Percentiles rank a stretch among this genome's conserved stretches.
phyloP scores from a whole-genome alignment of 805 yeast genomes.

The Candida easanensis region DNA sequence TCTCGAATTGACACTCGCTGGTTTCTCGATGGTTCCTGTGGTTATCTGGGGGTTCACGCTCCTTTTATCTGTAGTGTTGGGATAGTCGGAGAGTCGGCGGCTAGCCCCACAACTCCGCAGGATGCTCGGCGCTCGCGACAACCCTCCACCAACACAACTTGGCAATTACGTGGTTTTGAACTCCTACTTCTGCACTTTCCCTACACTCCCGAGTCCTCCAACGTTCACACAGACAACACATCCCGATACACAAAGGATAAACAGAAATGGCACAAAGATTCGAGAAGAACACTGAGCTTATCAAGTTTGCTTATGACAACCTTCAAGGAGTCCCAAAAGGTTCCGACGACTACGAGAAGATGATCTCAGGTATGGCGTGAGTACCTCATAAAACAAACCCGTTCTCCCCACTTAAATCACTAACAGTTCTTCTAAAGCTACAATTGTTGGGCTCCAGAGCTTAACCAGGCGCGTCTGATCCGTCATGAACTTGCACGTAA shows the following conservation, averaged over 20 bases:
- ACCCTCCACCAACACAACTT: too few relatives aligned
- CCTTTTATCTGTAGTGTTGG: too few relatives aligned
- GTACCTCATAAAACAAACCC: slow-evolving; percentile 33
- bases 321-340: slow-evolving; percentile 21
- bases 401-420: not conserved
- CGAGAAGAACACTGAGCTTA: slow-evolving; percentile 24
- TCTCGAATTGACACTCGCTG: too few relatives aligned
- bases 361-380: slow-evolving; percentile 49
- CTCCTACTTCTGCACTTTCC: too few relatives aligned
- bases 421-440: slow-evolving; percentile 38
- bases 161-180: too few relatives aligned
- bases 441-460: slow-evolving; percentile 30
- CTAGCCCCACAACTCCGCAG: too few relatives aligned
- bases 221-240: too few relatives aligned
- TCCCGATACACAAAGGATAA: not conserved
- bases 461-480: slow-evolving; percentile 25
- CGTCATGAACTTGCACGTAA: slow-evolving; percentile 28
- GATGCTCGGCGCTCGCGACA: too few relatives aligned
- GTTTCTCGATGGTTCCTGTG: too few relatives aligned
- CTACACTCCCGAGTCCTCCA: too few relatives aligned
- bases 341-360: slow-evolving; percentile 45
- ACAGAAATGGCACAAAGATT: slow-evolving; percentile 26
- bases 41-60: too few relatives aligned
- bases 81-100: too few relatives aligned
- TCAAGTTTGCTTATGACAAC: slow-evolving; percentile 23